Base-by-base conservation (phyloP, 257 asterid species). In the Mitragyna speciosa region DNA sequence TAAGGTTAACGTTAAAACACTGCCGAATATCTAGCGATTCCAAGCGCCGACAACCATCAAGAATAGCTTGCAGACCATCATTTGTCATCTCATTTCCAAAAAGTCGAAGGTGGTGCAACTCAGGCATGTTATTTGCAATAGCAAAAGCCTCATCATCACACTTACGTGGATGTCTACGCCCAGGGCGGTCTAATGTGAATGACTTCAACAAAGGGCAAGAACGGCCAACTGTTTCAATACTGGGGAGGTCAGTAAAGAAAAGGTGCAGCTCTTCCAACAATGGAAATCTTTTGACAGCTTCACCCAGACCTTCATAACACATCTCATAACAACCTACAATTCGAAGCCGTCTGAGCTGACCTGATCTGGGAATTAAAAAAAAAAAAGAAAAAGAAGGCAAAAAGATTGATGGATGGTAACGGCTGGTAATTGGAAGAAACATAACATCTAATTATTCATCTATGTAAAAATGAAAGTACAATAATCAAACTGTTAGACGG, bases 221-320 rank as follows among this genome's bases (percentile, higher is more conserved):
- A 64, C 48, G 49, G 64, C 92, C 91, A n/a, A 88, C 78, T 30
- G 68, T 22, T 61, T 84, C 87, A 36, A 88, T 68, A 24, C 72
- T 70, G 12, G 2, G 0, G 48, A 14, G 22, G 33, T 17, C 0
- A 2, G 74, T 45, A 49, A 33, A 36, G 22, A 26, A 28, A 69
- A 91, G 85, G 63, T 89, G 90, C 86, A 91, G 70, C 85, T 89
- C 92, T 77, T 89, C 91, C 76, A 91, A 76, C 52, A 72, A 52
- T 6, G 92, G 85, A 36, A 86, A 71, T 41, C 45, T 85, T 79
- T 73, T 75, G 41, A 82, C 82, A 28, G 89, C 88, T 80, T 59
- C 79, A 52, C 30, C n/a, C 79, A 89, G 72, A 31, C 81, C 80
- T 12, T 28, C 28, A 0, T 52, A 81, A 22, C 83, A 41, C 39